A percentile compares a stretch with the other conserved stretches of the same genome.
phyloP scores from a whole-genome alignment of 2,329 filamentous ascomycete species.

The Trichoderma koningii region DNA sequence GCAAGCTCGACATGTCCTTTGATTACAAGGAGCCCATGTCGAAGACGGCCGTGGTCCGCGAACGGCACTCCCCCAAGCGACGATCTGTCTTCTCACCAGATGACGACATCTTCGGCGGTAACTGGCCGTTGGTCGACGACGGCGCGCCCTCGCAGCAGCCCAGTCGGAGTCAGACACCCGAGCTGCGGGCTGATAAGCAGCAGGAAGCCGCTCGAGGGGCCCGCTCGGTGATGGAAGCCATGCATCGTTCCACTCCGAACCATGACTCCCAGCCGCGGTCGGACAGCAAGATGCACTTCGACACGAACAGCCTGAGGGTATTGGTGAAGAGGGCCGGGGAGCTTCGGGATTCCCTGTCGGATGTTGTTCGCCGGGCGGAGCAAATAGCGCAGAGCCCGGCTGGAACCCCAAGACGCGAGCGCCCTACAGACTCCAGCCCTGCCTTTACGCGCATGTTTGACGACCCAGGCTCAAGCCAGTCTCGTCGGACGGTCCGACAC shows the following conservation, averaged over 20 bases:
- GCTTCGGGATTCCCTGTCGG: conserved; percentile 60
- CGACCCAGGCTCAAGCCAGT: conserved; percentile 59
- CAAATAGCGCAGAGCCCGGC: conserved; percentile 59
- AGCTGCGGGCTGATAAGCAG: conserved; percentile 35
- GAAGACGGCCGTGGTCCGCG: conserved; percentile 56
- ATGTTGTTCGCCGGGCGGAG: conserved; percentile 61
- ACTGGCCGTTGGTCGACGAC: conserved; percentile 49
- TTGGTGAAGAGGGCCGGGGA: conserved; percentile 64
- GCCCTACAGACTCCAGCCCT: conserved; percentile 59
- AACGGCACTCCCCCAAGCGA: conserved; percentile 54
- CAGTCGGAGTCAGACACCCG: conserved; percentile 46
- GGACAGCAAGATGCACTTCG: conserved; percentile 61
- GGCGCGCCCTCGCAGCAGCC: conserved; percentile 40
- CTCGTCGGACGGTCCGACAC: conserved; percentile 53
- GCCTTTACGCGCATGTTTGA: conserved; percentile 68
- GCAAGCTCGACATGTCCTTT: conserved; percentile 48
- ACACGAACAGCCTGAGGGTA: conserved; percentile 68
- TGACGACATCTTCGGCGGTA: conserved; percentile 65
- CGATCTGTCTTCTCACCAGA: conserved; percentile 66
- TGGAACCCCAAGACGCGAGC: conserved; percentile 50
- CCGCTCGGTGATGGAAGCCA: conserved; percentile 64
- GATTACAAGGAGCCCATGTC: conserved; percentile 49
- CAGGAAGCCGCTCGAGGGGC: conserved; percentile 50
- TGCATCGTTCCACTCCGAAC: conserved; percentile 56
- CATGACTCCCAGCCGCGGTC: conserved; percentile 37